These are phyloP conservation scores for Paramecium biaurelia DNA, from an alignment of 73 alveolate genomes.

Conservation along the genomic window DNA sequence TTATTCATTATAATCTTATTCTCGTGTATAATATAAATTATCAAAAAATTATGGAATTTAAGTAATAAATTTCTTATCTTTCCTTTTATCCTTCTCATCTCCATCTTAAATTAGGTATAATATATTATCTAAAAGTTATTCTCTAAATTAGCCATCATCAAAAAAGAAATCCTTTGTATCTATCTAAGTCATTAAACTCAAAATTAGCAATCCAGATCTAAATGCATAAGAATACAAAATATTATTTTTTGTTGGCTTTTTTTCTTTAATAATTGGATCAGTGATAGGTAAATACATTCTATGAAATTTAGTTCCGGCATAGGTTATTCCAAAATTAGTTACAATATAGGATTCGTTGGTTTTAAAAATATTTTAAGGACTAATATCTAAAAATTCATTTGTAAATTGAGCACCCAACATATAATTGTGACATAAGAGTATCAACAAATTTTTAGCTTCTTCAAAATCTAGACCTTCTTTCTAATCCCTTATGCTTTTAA, in stretches of 20 bases:
- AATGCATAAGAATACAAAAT: not conserved
- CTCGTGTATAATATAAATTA: not conserved
- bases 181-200: not conserved
- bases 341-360: not conserved
- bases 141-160: conserved; percentile 35
- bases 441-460: not conserved
- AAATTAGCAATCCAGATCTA: not conserved
- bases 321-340: conserved; percentile 9
- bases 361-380: not conserved
- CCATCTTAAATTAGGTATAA: not conserved
- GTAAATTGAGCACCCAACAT: not conserved
- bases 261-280: not conserved
- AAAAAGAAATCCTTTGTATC: conserved; percentile 23
- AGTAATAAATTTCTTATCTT: not conserved
- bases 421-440: not conserved
- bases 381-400: conserved; percentile 32
- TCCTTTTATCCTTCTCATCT: not conserved
- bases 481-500: not conserved
- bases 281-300: not conserved
- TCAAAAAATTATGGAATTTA: not conserved
- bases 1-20: not conserved
- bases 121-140: not conserved
- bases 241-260: not conserved
- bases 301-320: conserved; percentile 24
- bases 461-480: not conserved